Percentiles rank a stretch among this genome's conserved stretches.
These are phyloP conservation scores for Cantharellus anzutake DNA, from an alignment of 768 basidiomycete genomes.

Conservation along the genomic window DNA sequence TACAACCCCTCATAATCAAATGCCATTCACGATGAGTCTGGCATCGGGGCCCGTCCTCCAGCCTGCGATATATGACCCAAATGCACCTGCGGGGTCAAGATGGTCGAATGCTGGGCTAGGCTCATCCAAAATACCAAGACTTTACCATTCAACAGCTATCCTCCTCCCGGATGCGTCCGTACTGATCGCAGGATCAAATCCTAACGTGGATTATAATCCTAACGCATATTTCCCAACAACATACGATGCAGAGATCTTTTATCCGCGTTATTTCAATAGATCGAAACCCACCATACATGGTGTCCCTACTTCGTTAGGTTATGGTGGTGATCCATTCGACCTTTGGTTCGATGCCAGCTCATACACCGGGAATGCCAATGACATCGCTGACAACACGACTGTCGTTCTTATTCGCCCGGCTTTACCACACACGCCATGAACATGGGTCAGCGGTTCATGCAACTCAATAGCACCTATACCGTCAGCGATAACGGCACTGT, in stretches of 20 bases:
- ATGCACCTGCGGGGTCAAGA: slow-evolving; percentile 32
- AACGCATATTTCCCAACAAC: slow-evolving; percentile 50
- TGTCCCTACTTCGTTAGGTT: slow-evolving; percentile 53
- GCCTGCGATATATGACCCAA: slow-evolving; percentile 51
- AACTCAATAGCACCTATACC: slow-evolving; percentile 73
- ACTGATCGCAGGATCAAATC: slow-evolving; percentile 71
- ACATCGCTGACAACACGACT: slow-evolving; percentile 51
- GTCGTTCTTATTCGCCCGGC: slow-evolving; percentile 72
- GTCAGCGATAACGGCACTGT: slow-evolving; percentile 63
- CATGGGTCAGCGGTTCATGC: slow-evolving; percentile 66
- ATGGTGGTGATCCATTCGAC: slow-evolving; percentile 71
- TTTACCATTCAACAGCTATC: slow-evolving; percentile 76
- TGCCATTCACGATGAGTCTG: slow-evolving; percentile 31
- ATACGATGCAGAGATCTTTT: slow-evolving; percentile 75
- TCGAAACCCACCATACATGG: slow-evolving; percentile 47
- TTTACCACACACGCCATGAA: slow-evolving; percentile 45
- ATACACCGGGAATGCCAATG: slow-evolving; percentile 47
- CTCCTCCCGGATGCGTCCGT: slow-evolving; percentile 50
- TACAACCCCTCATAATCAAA: not conserved
- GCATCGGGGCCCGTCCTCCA: slow-evolving; percentile 52
- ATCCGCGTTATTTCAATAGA: slow-evolving; percentile 72
- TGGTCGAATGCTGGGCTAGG: slow-evolving; percentile 42
- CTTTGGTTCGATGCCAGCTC: slow-evolving; percentile 45
- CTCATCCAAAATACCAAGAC: slow-evolving; percentile 43
- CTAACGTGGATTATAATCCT: slow-evolving; percentile 49